A percentile compares a stretch with the other conserved stretches of the same genome.
Evolutionary conservation across 352 stramenopile species (phyloP).

Genomic region (Phytophthora kernoviae): DNA sequence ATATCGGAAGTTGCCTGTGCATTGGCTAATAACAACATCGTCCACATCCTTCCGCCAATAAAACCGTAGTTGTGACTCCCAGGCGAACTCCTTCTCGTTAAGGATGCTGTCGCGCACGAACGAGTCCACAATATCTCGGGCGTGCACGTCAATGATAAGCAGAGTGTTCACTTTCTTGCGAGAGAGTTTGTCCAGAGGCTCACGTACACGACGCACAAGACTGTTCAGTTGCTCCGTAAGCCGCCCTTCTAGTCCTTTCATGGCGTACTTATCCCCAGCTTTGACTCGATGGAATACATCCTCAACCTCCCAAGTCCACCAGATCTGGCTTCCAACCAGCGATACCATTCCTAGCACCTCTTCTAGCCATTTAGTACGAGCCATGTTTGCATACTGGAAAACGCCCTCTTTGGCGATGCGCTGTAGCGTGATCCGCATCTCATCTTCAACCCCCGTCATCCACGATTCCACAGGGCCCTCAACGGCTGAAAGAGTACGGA

Average conservation of each 20-base stretch:
- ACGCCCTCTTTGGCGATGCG: slow-evolving; percentile 93
- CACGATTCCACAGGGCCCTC: slow-evolving; percentile 93
- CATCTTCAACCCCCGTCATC: slow-evolving; percentile 93
- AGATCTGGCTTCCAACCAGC: slow-evolving; percentile 92
- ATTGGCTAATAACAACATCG: slow-evolving; percentile 91
- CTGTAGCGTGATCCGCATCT: slow-evolving; percentile 90
- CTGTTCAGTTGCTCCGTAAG: slow-evolving; percentile 91
- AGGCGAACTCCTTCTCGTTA: slow-evolving; percentile 91
- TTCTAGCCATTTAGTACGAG: slow-evolving; percentile 88
- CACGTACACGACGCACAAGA: slow-evolving; percentile 90
- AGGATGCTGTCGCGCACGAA: slow-evolving; percentile 91
- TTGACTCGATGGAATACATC: slow-evolving; percentile 92
- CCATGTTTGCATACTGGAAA: slow-evolving; percentile 90
- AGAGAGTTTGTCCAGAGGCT: slow-evolving; percentile 80
- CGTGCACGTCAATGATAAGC: slow-evolving; percentile 91
- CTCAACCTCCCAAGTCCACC: slow-evolving; percentile 95
- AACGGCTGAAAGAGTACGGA: slow-evolving; percentile 75
- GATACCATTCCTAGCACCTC: slow-evolving; percentile 93
- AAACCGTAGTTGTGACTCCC: slow-evolving; percentile 90
- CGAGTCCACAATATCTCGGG: slow-evolving; percentile 90
- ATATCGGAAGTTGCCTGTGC: slow-evolving; percentile 91
- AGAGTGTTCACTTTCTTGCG: slow-evolving; percentile 95
- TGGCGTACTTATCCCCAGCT: slow-evolving; percentile 92
- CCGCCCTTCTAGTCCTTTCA: slow-evolving; percentile 93
- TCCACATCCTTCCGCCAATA: slow-evolving; percentile 93